Evolutionary conservation across 495 filamentous ascomycete species (phyloP), one percentile per base, ranked within the genome.

Genomic region (Penicillium dipodomyicola): DNA sequence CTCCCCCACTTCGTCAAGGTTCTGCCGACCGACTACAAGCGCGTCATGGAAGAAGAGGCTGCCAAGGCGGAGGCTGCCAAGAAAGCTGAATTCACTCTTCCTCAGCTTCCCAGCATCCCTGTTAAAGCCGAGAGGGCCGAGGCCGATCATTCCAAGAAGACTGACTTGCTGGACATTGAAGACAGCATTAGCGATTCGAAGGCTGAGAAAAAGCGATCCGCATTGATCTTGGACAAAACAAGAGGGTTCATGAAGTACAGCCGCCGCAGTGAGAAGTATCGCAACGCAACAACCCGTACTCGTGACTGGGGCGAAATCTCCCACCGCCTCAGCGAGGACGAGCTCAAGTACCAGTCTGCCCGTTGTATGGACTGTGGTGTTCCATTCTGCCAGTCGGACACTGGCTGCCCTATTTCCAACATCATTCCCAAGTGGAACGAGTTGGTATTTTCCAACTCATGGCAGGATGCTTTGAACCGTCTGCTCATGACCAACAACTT

Each of bases 341-440:
- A 96, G 76, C 84, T 99, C 60, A 99, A 99, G 79, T 97, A 96
- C 70, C 94, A 99, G 76, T 89, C 94, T 14, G 94, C 94, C 54
- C 91, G 94, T 63, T 99, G 94, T 78, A 99, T 99, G 94, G 94
- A 99, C 80, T 99, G 94, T 63, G 94, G 94, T 85, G 92, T 99
- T 67, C 94, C 94, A 4, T 99, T 99, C 82, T 99, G 94, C 67
- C 94, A 99, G 71, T 96, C 92, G 9, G 94, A 99, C 61, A 91
- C 90, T 57, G 94, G 94, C 49, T 99, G 94, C 72, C 94, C 94
- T 0, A 97, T 99, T 74, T 95, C 90, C 65, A 99, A 99, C 77
- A 97, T 99, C 73, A 99, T 99, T 69, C 94, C 94, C 43, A 99
- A 99, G 68, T 99, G 92, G 92, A 97, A 97, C 55, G 95, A 97